Evolutionary conservation across 2,329 filamentous ascomycete species (phyloP), one percentile per base, ranked within the genome.

Genomic region (Cladosporium colombiae): DNA sequence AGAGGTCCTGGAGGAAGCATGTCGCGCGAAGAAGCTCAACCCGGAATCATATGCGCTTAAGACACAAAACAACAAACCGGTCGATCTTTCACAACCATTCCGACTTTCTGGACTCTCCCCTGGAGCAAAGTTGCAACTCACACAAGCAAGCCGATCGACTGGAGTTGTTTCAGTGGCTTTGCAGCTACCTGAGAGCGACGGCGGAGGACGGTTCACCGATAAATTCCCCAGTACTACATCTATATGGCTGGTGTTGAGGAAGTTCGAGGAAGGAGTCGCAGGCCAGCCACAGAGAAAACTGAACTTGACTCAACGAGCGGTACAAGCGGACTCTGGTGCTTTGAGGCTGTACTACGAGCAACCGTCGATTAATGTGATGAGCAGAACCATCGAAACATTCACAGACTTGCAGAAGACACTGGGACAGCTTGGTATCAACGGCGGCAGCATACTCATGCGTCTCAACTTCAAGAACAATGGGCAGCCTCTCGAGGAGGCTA

Each of bases 101-200:
- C 89, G 94, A 57, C 87, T 94, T 31, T 90, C 93, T 5, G 92
- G 93, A 59, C 88, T 99, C 6, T 84, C 86, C 14, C 86, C 91
- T 44, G 95, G 95, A 68, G 94, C 95, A 66, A 96, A 96, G 76
- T 87, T 99, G 66, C 93, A 98, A 75, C 90, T 99, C 59, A 90
- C 97, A 25, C 89, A 92, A 75, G 89, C 90, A 66, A 95, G 93
- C 55, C 91, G 91, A 65, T 95, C 93, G 0, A 90, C 93, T 0
- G 89, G 92, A 1, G 90, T 90, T 57, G 90, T 99, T 65, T 93
- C 90, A 49, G 90, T 99, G 50, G 94, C 92, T n/a, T 82, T 99
- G 14, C 91, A 96, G 75, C 82, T 97, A 31, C 91, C 92, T 3
- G 84, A 89, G 40, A 86, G 88, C 25, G 90, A 95, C 74, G 87